Evolutionary conservation across 176 grass and related monocot genomes (phyloP).

Genomic region (Triticum timopheevii): DNA sequence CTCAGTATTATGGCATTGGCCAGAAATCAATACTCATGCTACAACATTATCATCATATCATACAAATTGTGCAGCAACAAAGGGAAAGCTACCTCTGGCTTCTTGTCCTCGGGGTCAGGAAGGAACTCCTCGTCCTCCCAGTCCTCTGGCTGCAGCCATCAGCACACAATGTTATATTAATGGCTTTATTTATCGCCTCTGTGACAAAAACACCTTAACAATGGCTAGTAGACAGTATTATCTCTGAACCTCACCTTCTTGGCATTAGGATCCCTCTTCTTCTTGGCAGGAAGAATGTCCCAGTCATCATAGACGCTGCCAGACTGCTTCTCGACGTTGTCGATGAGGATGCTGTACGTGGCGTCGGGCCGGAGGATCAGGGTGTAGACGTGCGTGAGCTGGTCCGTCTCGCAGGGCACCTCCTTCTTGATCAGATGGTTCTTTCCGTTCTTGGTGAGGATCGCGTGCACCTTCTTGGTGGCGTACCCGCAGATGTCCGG

Average conservation of each 20-base stretch:
- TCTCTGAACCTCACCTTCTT: conserved; percentile 53
- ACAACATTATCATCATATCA: not conserved
- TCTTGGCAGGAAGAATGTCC: conserved; percentile 67
- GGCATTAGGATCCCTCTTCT: conserved; percentile 69
- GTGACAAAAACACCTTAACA: not conserved
- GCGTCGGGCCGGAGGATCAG: conserved; percentile 53
- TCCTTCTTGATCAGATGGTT: conserved; percentile 75
- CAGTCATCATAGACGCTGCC: conserved; percentile 63
- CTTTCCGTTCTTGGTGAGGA: conserved; percentile 54
- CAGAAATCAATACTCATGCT: not conserved
- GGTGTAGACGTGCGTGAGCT: conserved; percentile 68
- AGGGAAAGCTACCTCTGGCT: conserved; percentile 53
- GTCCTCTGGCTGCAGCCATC: conserved; percentile 57
- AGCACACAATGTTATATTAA: not conserved
- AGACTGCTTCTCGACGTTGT: conserved; percentile 56
- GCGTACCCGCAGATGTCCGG: conserved; percentile 62
- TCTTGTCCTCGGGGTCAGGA: conserved; percentile 68
- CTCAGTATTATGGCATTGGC: not conserved
- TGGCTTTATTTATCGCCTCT: not conserved
- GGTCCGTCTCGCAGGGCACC: conserved; percentile 62
- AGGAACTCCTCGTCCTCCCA: conserved; percentile 69
- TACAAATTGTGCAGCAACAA: not conserved
- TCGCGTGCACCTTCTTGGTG: conserved; percentile 68
- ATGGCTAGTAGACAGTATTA: not conserved
- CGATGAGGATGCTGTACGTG: conserved; percentile 67